phyloP scores from a whole-genome alignment of 2,329 filamentous ascomycete genomes.

The Dactylellina cionopaga region DNA sequence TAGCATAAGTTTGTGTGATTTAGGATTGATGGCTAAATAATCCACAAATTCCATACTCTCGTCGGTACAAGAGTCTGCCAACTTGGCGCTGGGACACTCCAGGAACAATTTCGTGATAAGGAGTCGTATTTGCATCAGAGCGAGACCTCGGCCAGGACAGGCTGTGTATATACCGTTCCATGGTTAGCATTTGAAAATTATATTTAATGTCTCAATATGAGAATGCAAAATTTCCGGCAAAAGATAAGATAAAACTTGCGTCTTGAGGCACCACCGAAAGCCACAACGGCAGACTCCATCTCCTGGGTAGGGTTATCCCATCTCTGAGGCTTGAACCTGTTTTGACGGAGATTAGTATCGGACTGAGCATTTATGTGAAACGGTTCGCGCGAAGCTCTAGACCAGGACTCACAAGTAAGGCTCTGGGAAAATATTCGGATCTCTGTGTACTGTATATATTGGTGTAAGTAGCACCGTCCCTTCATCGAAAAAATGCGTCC shows the following conservation, averaged over 20 bases:
- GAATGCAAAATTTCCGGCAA: not conserved
- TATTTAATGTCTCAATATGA: not conserved
- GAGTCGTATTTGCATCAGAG: slow-evolving; percentile 22
- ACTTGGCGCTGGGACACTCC: not conserved
- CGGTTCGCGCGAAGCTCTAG: not conserved
- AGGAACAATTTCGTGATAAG: not conserved
- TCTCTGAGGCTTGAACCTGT: slow-evolving; percentile 26
- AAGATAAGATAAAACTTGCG: not conserved
- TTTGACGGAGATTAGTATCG: not conserved
- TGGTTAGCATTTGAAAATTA: not conserved
- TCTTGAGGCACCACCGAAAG: slow-evolving; percentile 18
- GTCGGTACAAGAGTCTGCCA: slow-evolving; percentile 33
- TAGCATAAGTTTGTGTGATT: not conserved
- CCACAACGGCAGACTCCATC: slow-evolving; percentile 8
- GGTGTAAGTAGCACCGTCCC: not conserved
- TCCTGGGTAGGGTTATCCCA: slow-evolving; percentile 33
- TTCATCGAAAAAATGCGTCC: slow-evolving; percentile 17
- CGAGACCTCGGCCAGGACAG: slow-evolving; percentile 20
- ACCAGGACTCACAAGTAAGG: not conserved
- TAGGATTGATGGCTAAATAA: not conserved
- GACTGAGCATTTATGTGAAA: not conserved
- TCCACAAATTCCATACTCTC: slow-evolving; percentile 25
- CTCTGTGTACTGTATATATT: slow-evolving; percentile 9
- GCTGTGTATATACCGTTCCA: not conserved
- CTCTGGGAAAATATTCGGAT: slow-evolving; percentile 9